These are phyloP conservation scores for Coemansia sp. DNA, from an alignment of 192 early-diverging fungal genomes.

Conservation along the genomic window DNA sequence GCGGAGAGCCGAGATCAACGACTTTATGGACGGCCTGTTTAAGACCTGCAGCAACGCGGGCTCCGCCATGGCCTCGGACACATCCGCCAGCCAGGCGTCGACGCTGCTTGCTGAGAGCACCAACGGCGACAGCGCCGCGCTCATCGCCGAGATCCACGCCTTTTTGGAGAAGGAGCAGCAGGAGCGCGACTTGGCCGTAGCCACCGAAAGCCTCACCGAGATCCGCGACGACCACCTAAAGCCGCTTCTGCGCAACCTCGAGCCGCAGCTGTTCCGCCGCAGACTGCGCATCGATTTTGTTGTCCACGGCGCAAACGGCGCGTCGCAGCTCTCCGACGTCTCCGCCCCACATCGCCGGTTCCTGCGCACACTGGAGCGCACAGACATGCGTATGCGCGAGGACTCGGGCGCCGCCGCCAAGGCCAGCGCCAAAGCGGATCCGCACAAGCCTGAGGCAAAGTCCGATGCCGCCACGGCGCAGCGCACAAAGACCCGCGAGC, in stretches of 20 bases:
- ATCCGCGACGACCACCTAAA: slow-evolving; percentile 52
- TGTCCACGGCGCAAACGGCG: slow-evolving; percentile 25
- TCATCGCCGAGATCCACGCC: slow-evolving; percentile 17
- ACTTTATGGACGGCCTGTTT: slow-evolving; percentile 45
- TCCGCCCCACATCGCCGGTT: slow-evolving; percentile 43
- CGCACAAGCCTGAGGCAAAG: too few species aligned
- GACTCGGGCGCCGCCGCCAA: slow-evolving; percentile 18
- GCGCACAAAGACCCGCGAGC: slow-evolving; percentile 39
- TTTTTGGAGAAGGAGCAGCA: slow-evolving; percentile 27
- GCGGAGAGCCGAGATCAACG: slow-evolving; percentile 42
- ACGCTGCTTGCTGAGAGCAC: background rate
- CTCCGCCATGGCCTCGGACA: background rate
- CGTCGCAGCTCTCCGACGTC: slow-evolving; percentile 19
- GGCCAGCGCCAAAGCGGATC: slow-evolving; percentile 8
- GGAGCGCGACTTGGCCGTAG: slow-evolving; percentile 37
- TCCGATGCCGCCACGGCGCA: slow-evolving; percentile 1
- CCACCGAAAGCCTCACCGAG: slow-evolving; percentile 48
- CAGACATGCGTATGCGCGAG: slow-evolving; percentile 34
- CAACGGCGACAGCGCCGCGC: slow-evolving; percentile 7
- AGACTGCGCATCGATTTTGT: slow-evolving; percentile 50
- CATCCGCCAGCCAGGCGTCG: background rate
- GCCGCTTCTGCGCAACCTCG: slow-evolving; percentile 49
- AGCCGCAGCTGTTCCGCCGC: slow-evolving; percentile 49
- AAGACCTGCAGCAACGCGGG: slow-evolving; percentile 1
- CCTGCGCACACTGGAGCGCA: slow-evolving; percentile 43